phyloP scores from a whole-genome alignment of 83 land plant species.

The Thuja plicata region DNA sequence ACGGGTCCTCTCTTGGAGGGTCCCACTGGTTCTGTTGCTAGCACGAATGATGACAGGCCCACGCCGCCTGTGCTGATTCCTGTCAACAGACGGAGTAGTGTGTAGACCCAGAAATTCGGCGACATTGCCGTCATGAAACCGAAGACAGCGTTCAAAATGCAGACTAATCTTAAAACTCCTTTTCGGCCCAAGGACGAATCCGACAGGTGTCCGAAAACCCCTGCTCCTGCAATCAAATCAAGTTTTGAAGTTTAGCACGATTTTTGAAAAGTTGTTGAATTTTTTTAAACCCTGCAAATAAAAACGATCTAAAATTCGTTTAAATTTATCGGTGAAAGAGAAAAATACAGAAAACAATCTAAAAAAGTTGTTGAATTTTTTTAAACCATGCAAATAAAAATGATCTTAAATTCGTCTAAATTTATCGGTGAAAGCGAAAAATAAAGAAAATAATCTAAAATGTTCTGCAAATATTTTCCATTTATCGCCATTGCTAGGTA shows the following conservation, averaged over 20 bases:
- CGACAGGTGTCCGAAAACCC: slow-evolving; percentile 75
- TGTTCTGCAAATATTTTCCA: no score
- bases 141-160: slow-evolving; percentile 47
- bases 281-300: no score
- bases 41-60: slow-evolving; percentile 80
- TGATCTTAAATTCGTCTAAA: no score
- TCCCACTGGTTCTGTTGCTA: slow-evolving; percentile 86
- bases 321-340: no score
- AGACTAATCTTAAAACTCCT: slow-evolving; percentile 58
- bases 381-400: no score
- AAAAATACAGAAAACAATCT: no score
- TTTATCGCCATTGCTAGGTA: no score
- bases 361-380: no score
- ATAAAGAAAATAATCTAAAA: no score
- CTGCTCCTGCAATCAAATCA: slow-evolving; percentile 61
- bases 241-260: neutral
- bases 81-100: slow-evolving; percentile 51
- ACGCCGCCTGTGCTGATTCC: slow-evolving; percentile 78
- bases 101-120: slow-evolving; percentile 62
- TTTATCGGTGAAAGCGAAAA: no score
- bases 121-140: slow-evolving; percentile 61
- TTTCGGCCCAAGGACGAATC: slow-evolving; percentile 76
- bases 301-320: no score
- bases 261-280: no score
- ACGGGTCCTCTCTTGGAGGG: slow-evolving; percentile 74